A percentile compares a stretch with the other conserved stretches of the same genome.
Evolutionary conservation across 2,329 filamentous ascomycete species (phyloP).

Genomic region (Fusarium bactridioides): DNA sequence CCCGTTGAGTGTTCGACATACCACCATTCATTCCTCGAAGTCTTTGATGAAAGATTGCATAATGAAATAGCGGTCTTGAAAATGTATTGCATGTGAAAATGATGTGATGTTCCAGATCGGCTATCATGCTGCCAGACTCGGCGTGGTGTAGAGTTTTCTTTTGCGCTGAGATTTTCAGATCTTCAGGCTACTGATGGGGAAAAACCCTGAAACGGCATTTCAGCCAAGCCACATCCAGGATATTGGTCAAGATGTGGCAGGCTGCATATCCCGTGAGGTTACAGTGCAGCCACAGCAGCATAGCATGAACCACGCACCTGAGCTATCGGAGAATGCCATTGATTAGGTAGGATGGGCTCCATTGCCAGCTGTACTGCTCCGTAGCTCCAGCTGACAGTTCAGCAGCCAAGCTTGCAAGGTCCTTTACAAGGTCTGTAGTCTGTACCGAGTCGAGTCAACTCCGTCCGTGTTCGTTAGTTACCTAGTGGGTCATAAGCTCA

Average conservation of each 20-base stretch:
- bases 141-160: background rate
- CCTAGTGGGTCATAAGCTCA: constrained; percentile 15
- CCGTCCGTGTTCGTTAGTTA: background rate
- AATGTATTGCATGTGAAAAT: constrained; percentile 6
- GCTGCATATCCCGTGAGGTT: background rate
- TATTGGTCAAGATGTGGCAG: background rate
- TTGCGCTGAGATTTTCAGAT: too few species aligned
- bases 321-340: background rate
- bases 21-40: background rate
- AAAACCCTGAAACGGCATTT: background rate
- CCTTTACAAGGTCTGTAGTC: background rate
- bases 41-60: background rate
- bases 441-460: background rate
- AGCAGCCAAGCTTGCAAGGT: background rate
- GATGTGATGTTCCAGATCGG: background rate
- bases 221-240: constrained; percentile 3
- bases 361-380: background rate
- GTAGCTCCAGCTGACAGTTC: background rate
- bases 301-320: background rate
- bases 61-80: background rate
- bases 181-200: background rate
- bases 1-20: constrained; percentile 71
- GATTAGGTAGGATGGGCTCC: background rate
- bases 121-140: background rate
- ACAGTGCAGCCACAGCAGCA: constrained; percentile 3